Percentiles rank a stretch among this genome's conserved stretches.
phyloP scores from a whole-genome alignment of 139 green algal species.

The Micractinium conductrix region DNA sequence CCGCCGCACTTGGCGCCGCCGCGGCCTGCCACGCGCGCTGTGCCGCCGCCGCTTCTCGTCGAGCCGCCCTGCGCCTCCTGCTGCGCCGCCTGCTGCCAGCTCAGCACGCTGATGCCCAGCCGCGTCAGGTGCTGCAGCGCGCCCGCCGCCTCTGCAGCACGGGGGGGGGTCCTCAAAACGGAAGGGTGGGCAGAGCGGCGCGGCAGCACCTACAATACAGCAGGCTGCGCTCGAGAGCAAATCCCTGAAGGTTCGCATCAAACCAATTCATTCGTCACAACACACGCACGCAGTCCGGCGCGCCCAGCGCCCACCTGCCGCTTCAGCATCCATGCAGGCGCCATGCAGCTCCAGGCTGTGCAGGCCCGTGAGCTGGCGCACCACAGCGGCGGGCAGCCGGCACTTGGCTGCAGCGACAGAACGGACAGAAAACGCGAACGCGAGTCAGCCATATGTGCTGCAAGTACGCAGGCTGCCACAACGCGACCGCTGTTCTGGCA shows the following conservation, averaged over 20 bases:
- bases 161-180: no score
- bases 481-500: no score
- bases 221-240: no score
- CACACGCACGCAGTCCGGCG: no score
- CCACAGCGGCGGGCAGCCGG: conserved; percentile 19
- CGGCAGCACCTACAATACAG: no score
- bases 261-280: no score
- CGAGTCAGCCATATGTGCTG: no score
- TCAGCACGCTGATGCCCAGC: conserved; percentile 22
- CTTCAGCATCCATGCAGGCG: background rate
- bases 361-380: conserved; percentile 27
- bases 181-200: no score
- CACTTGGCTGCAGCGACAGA: conserved; percentile 4
- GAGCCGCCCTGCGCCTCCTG: background rate
- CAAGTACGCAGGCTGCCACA: no score
- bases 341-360: conserved; percentile 36
- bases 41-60: background rate
- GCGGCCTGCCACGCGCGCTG: background rate
- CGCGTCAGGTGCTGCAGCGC: conserved; percentile 20
- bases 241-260: no score
- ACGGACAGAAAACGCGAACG: background rate
- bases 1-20: background rate
- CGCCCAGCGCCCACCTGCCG: no score
- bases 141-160: background rate
- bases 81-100: background rate